These are phyloP conservation scores for Logfia minima DNA, from an alignment of 129 eudicot genomes.

Conservation along the genomic window DNA sequence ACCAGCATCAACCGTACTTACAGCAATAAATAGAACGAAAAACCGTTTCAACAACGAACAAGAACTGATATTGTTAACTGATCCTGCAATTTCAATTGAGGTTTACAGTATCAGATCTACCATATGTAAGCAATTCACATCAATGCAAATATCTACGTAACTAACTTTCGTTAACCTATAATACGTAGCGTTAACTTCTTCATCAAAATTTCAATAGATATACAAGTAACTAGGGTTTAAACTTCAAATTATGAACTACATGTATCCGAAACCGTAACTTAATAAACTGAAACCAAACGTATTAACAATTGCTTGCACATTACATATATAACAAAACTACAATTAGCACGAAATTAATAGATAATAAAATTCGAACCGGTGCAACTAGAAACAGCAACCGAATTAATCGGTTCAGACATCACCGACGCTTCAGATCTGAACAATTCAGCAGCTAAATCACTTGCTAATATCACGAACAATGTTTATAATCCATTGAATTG, in stretches of 20 bases:
- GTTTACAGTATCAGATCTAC: slow-evolving; percentile 18
- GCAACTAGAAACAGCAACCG: slow-evolving; percentile 15
- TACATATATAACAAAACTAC: background rate
- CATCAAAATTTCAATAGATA: too few relatives aligned
- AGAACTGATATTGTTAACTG: slow-evolving; percentile 20
- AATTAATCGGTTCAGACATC: slow-evolving; percentile 40
- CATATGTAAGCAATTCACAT: background rate
- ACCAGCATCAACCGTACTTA: slow-evolving; percentile 41
- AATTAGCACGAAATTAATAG: background rate
- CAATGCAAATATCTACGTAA: too few relatives aligned
- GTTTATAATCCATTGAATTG: slow-evolving; percentile 22
- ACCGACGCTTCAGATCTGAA: slow-evolving; percentile 45
- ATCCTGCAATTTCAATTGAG: slow-evolving; percentile 50
- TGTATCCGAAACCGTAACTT: slow-evolving; percentile 14
- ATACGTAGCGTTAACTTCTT: background rate
- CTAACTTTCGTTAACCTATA: background rate
- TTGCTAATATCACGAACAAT: slow-evolving; percentile 16
- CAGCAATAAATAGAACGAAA: slow-evolving; percentile 39
- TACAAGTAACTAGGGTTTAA: too few relatives aligned
- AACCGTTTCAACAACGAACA: slow-evolving; percentile 43
- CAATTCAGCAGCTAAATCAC: slow-evolving; percentile 35
- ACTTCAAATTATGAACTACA: background rate
- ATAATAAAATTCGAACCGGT: slow-evolving; percentile 36
- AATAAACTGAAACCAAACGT: slow-evolving; percentile 9
- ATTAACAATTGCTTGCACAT: background rate